These are phyloP conservation scores for Staphylotrichum tortipilum DNA, from an alignment of 495 filamentous ascomycete species.

Conservation along the genomic window DNA sequence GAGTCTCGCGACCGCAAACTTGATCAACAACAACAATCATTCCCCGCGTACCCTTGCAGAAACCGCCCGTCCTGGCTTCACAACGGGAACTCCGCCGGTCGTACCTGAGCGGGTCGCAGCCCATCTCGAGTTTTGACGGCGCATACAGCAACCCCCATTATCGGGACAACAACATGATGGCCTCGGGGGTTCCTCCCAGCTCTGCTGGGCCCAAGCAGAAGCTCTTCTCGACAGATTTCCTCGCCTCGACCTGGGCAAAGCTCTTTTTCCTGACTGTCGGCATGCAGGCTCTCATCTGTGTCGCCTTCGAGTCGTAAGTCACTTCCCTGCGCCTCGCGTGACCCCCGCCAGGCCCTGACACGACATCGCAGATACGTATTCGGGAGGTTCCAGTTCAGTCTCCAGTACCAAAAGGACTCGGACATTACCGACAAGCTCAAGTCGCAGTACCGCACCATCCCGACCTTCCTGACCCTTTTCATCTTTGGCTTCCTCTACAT, in stretches of 20 bases:
- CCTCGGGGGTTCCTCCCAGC: slow-evolving; percentile 12
- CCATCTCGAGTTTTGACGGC: slow-evolving; percentile 29
- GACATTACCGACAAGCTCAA: slow-evolving; percentile 20
- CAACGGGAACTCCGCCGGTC: slow-evolving; percentile 32
- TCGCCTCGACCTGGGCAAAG: slow-evolving; percentile 82
- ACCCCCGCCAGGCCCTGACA: background rate
- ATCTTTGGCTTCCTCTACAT: slow-evolving; percentile 96
- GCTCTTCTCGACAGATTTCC: slow-evolving; percentile 64
- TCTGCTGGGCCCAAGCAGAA: slow-evolving; percentile 45
- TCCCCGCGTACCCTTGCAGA: slow-evolving; percentile 1
- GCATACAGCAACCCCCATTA: slow-evolving; percentile 19
- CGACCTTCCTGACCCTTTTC: slow-evolving; percentile 90
- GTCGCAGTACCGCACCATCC: slow-evolving; percentile 57
- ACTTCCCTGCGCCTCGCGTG: background rate
- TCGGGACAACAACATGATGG: slow-evolving; percentile 20
- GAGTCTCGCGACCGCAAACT: background rate
- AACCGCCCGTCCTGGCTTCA: slow-evolving; percentile 30
- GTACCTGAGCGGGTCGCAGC: slow-evolving; percentile 30
- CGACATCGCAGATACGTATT: slow-evolving; percentile 57
- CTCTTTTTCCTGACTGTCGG: slow-evolving; percentile 65
- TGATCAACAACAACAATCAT: background rate
- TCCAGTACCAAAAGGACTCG: slow-evolving; percentile 19
- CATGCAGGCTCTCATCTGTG: slow-evolving; percentile 66
- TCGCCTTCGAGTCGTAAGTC: slow-evolving; percentile 80
- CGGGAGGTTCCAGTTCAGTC: slow-evolving; percentile 51